These are phyloP conservation scores for Boletus barrowsii DNA, from an alignment of 768 basidiomycete species.

Conservation along the genomic window DNA sequence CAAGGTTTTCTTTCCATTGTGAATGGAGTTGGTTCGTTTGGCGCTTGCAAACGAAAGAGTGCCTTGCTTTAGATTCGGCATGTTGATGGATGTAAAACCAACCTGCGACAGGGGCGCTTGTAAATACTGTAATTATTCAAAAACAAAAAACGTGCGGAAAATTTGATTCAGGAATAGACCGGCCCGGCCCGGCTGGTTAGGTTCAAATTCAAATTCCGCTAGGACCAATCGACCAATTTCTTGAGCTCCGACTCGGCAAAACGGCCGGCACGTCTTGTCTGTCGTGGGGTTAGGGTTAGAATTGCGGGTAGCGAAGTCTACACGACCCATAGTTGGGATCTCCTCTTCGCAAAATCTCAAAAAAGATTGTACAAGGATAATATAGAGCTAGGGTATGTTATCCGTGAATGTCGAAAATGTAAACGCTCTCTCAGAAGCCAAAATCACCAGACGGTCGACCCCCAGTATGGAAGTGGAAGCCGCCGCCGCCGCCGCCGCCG, in stretches of 20 bases:
- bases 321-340: too few relatives aligned
- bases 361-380: background rate
- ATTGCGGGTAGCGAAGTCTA: too few relatives aligned
- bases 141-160: too few relatives aligned
- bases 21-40: conserved; percentile 41
- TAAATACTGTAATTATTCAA: background rate
- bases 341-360: too few relatives aligned
- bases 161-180: too few relatives aligned
- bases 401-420: background rate
- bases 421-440: conserved; percentile 11
- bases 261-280: too few relatives aligned
- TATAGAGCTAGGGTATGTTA: conserved; percentile 8
- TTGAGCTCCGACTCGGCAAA: too few relatives aligned
- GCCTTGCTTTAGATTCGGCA: conserved; percentile 39
- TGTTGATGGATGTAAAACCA: background rate
- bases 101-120: conserved; percentile 16
- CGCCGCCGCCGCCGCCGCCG: conserved; percentile 32
- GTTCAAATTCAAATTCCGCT: too few relatives aligned
- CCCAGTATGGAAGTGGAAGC: conserved; percentile 29
- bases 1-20: conserved; percentile 5
- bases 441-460: conserved; percentile 13
- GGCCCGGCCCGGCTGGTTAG: too few relatives aligned
- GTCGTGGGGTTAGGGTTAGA: too few relatives aligned
- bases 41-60: conserved; percentile 44
- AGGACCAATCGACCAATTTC: too few relatives aligned